Percentiles rank a stretch among this genome's conserved stretches.
phyloP scores from a whole-genome alignment of 192 early-diverging fungal species.

The Gonapodya sp. region DNA sequence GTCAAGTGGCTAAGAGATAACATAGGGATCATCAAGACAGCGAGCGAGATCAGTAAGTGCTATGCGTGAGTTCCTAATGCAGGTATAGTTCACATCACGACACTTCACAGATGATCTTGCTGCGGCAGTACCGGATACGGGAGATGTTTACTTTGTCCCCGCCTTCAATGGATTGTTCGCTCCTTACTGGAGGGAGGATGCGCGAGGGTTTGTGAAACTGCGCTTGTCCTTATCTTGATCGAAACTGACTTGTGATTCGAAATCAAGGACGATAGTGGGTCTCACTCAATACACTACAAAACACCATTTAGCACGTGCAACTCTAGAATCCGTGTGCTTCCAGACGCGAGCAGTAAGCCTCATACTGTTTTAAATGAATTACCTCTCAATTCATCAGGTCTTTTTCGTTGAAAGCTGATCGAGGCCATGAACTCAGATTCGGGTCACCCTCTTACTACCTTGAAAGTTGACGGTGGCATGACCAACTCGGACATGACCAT shows the following conservation, averaged over 20 bases:
- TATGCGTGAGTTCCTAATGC: not conserved
- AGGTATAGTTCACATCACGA: not conserved
- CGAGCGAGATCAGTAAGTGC: constrained; percentile 55
- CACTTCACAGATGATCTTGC: constrained; percentile 41
- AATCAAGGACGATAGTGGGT: constrained; percentile 65
- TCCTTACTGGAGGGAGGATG: constrained; percentile 89
- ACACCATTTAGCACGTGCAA: constrained; percentile 76
- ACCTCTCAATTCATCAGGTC: not conserved
- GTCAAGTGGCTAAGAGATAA: constrained; percentile 88
- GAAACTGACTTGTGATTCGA: too few relatives aligned
- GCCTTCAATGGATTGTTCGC: constrained; percentile 90
- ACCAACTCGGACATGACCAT: constrained; percentile 82
- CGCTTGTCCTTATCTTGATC: too few relatives aligned
- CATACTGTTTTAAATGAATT: not conserved
- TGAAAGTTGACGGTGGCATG: constrained; percentile 92
- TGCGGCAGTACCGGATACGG: constrained; percentile 55
- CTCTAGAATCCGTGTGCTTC: constrained; percentile 82
- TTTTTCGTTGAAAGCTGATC: constrained; percentile 36
- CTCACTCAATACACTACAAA: constrained; percentile 81
- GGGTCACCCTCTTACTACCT: constrained; percentile 48
- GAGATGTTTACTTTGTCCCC: constrained; percentile 90
- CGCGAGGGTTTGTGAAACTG: constrained; percentile 39
- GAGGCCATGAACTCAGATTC: constrained; percentile 82
- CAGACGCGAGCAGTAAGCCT: constrained; percentile 63
- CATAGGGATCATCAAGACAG: constrained; percentile 63